Evolutionary conservation across 768 basidiomycete species (phyloP).

Genomic region (Cantharellus anzutake): DNA sequence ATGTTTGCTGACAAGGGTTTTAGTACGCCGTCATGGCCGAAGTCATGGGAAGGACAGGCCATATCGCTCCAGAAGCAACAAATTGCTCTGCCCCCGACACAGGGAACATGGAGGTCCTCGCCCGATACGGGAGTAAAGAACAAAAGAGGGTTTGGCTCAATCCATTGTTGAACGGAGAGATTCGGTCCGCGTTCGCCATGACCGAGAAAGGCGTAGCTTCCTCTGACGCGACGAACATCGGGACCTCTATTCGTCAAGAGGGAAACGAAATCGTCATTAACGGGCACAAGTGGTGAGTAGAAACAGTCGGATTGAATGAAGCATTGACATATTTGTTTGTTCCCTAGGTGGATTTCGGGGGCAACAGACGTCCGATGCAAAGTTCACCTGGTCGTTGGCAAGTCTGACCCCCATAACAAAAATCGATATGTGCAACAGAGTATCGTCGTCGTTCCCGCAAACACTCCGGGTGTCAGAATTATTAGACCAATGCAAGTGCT

Average conservation of each 20-base stretch:
- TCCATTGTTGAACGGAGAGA: slow-evolving; percentile 81
- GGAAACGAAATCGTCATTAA: slow-evolving; percentile 82
- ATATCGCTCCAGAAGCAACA: slow-evolving; percentile 65
- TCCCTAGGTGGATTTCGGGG: slow-evolving; percentile 82
- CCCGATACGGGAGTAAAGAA: slow-evolving; percentile 75
- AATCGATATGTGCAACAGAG: slow-evolving; percentile 71
- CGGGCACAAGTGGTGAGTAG: slow-evolving; percentile 82
- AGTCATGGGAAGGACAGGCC: slow-evolving; percentile 66
- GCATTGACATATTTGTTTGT: background rate
- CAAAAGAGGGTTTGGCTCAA: slow-evolving; percentile 84
- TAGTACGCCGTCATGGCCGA: slow-evolving; percentile 98
- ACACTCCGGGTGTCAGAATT: slow-evolving; percentile 69
- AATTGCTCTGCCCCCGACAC: slow-evolving; percentile 97
- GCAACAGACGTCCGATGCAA: slow-evolving; percentile 84
- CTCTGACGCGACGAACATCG: slow-evolving; percentile 90
- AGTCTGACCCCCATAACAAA: slow-evolving; percentile 73
- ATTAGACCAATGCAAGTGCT: slow-evolving; percentile 89
- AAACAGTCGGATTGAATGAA: background rate
- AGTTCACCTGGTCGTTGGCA: slow-evolving; percentile 86
- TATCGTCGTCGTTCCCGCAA: slow-evolving; percentile 84
- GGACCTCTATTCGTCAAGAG: slow-evolving; percentile 65
- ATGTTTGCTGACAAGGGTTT: background rate
- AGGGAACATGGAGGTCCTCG: slow-evolving; percentile 98
- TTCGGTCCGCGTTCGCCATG: slow-evolving; percentile 91
- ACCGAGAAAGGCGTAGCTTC: slow-evolving; percentile 90